phyloP scores from a whole-genome alignment of 2,329 filamentous ascomycete genomes.

The Curvularia lunata region DNA sequence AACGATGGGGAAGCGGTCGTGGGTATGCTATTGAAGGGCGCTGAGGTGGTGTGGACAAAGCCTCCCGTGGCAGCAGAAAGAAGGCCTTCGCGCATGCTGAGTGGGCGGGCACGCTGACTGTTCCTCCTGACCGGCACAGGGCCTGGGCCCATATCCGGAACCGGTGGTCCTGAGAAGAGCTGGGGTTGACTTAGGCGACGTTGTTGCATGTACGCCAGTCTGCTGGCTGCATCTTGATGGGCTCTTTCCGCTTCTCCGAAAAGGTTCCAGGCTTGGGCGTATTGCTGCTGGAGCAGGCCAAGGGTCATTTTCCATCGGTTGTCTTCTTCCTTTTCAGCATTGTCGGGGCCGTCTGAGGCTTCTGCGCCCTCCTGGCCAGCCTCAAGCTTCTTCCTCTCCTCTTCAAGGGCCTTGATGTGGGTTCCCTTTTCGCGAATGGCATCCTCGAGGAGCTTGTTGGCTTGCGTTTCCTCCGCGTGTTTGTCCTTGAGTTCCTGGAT shows the following conservation, averaged over 20 bases:
- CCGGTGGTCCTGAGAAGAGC: slow-evolving; percentile 41
- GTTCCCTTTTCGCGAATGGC: slow-evolving; percentile 74
- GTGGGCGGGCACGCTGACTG: slow-evolving; percentile 51
- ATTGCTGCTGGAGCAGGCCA: slow-evolving; percentile 60
- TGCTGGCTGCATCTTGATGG: slow-evolving; percentile 50
- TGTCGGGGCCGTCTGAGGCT: slow-evolving; percentile 50
- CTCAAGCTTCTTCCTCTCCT: slow-evolving; percentile 65
- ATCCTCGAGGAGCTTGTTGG: slow-evolving; percentile 70
- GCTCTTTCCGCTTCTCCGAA: slow-evolving; percentile 48
- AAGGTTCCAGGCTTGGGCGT: slow-evolving; percentile 47
- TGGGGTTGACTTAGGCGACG: slow-evolving; percentile 50
- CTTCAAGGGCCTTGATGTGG: slow-evolving; percentile 76
- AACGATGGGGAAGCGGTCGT: slow-evolving; percentile 61
- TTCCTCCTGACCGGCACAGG: slow-evolving; percentile 39
- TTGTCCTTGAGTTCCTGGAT: slow-evolving; percentile 52
- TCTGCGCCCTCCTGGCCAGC: slow-evolving; percentile 52
- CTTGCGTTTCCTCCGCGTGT: slow-evolving; percentile 50
- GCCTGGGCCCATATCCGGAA: slow-evolving; percentile 38
- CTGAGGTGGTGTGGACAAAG: slow-evolving; percentile 48
- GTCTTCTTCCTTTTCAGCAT: slow-evolving; percentile 54
- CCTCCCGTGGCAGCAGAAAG: slow-evolving; percentile 39
- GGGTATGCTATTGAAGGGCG: slow-evolving; percentile 55
- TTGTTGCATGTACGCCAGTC: slow-evolving; percentile 50
- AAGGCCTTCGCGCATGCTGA: slow-evolving; percentile 48
- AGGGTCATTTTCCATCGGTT: slow-evolving; percentile 63